Evolutionary conservation across 768 basidiomycete species (phyloP), one percentile per base, ranked within the genome.

Genomic region (Daedalea quercina): DNA sequence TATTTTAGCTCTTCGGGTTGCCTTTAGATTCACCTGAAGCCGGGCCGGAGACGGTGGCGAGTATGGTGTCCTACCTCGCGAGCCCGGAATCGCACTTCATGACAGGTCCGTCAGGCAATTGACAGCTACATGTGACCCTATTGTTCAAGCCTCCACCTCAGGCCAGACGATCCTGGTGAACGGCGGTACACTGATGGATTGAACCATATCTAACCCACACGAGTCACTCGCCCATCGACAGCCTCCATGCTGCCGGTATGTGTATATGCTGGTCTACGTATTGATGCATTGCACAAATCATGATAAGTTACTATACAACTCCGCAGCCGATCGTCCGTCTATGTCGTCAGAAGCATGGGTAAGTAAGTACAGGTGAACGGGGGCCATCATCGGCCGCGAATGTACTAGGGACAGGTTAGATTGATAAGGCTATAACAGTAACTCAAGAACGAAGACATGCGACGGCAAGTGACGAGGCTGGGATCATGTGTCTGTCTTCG

Each of bases 41-140:
- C 19, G 34, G 19, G 12, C 53, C 57, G 8, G 48, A 55, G 9
- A 53, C 55, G n/a, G 49, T 65, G 11, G 62, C 63, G 9, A 55
- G 47, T 11, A 17, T 60, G 19, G 63, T 63, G 1, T 53, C 61
- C 13, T 65, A 65, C 33, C 47, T 65, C 4, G 56, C 54, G 1
- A 60, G 54, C 26, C 59, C 59, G 0, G 63, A 61, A 37, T 44
- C 60, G 12, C 41, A 54, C 23, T 62, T 56, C 48, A 26, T 63
- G 17, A 63, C 59, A 13, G 62, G 58, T 60, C 20, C 15, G 49
- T 44, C 31, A 26, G n/a, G 19, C 34, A 15, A 20, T 8, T 40
- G 2, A 15, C 22, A 20, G 8, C 9, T n/a, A 49, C 23, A 31
- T 24, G 8, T 3, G 44, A 22, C 47, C 17, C 20, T 15, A 26